Base-by-base conservation (phyloP, 2,329 filamentous ascomycete genomes). In the Phialemonium atrogriseum region DNA sequence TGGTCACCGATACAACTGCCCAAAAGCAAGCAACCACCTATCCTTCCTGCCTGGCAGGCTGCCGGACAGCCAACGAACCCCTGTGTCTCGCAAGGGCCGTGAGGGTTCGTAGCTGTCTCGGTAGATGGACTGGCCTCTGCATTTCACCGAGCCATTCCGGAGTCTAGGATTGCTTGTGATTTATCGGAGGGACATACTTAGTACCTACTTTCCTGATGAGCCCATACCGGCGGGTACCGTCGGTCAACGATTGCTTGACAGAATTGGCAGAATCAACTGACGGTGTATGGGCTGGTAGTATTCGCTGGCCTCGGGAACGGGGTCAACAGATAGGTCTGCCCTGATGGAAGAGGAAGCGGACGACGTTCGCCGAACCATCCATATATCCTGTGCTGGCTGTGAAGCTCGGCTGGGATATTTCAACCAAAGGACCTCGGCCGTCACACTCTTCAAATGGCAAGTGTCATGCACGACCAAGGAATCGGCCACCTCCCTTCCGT, bases 1-100 rank as follows among this genome's bases (percentile, higher is more conserved):
- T 70, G 67, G 63, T 58, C 66, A 76, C 66, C 75, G 77, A 80
- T 81, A 80, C 76, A 75, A 71, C 59, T 73, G 66, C 73, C 77
- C 76, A 49, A 81, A 45, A 81, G 54, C 37, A 60, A 73, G 30
- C 35, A 37, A 37, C 33, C 44, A 49, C 49, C 46, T 43, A 40
- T 41, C 48, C 47, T 49, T 49, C 45, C 44, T 47, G 39, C 36
- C 41, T 36, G 40, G 39, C 38, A 37, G 38, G 40, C 41, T 37
- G 36, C 25, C 42, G 41, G 44, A 33, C 40, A 41, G 37, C 38
- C 35, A 38, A 41, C 45, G 50, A 52, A 64, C 55, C 28, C 28
- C 14, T 14, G 5, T 13, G 17, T 28, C 60, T 59, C 44, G 34
- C 32, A 40, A 33, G 22, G 27, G 32, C 38, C 43, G 38, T 21